phyloP scores from a whole-genome alignment of 169 alveolate genomes.

The Cardiosporidium cionae region DNA sequence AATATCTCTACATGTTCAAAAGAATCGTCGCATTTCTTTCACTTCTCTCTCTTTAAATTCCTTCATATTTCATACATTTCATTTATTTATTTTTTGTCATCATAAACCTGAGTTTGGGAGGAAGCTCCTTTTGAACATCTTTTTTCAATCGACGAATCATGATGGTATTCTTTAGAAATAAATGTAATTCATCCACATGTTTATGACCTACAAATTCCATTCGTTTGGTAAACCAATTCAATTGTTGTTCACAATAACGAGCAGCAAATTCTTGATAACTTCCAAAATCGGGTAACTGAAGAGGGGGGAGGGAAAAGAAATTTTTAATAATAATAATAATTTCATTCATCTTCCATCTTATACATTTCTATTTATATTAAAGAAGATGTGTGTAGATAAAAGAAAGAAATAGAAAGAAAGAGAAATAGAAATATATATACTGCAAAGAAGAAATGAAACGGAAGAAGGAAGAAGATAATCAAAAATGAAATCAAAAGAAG shows the following conservation, averaged over 20 bases:
- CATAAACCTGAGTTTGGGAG: slow-evolving; percentile 82
- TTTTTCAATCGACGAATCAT: slow-evolving; percentile 90
- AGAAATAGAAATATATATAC: background rate
- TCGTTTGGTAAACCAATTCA: slow-evolving; percentile 17
- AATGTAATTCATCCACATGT: slow-evolving; percentile 68
- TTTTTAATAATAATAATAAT: too few relatives aligned
- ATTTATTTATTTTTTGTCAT: too few relatives aligned
- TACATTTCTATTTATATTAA: background rate
- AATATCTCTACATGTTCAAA: background rate
- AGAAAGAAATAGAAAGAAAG: background rate
- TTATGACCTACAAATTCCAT: slow-evolving; percentile 65
- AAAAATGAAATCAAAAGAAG: background rate
- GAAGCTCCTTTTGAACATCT: slow-evolving; percentile 84
- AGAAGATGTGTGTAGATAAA: background rate
- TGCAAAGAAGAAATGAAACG: background rate
- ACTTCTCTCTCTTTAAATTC: too few relatives aligned
- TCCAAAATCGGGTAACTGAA: slow-evolving; percentile 49
- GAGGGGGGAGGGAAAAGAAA: background rate
- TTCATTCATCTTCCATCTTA: too few relatives aligned
- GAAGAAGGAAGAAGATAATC: background rate
- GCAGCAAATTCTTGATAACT: slow-evolving; percentile 55
- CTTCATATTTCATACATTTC: too few relatives aligned
- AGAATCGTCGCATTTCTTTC: background rate
- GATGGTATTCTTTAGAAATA: slow-evolving; percentile 22
- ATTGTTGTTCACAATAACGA: slow-evolving; percentile 33